Evolutionary conservation across 306 rosid genomes (phyloP), one percentile per base, ranked within the genome.

Genomic region (Oemleria cerasiformis): DNA sequence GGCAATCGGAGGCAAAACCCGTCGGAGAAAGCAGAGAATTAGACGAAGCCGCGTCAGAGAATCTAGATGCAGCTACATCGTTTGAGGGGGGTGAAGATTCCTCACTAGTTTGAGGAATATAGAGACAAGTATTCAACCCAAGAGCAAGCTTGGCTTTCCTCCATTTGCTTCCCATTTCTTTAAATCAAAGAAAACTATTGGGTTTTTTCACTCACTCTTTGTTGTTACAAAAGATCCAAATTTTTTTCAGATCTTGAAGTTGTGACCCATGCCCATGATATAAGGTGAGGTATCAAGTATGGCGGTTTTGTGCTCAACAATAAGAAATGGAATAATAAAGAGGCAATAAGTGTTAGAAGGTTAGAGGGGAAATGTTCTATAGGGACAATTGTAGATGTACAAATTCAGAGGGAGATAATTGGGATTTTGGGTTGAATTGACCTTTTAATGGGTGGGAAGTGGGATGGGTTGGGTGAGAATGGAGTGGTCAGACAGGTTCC

Each of bases 121-220:
- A 84, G 44, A 88, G 71, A 39, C 94, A 86, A 34, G 75, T 68
- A 47, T 88, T 85, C 43, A 83, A 10, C 9, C 96, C 97, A 15
- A 93, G 78, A 69, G 97, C 90, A 42, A 85, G 80, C 83, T 93
- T 91, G 63, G 91, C 71, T 82, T 89, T 91, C 75, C 87, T 85
- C 98, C 98, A 93, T 74, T 81, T 91, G 83, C 84, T 87, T 61
- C 76, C 94, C 98, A 91, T 88, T 67, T 38, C 72, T 39, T 7
- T 3, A 53, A 63, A 13, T 21, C 47, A 20, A 42, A 30, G 36
- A 30, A 30, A 53, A 40, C 39, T 19, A 38, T 19, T 39, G 72
- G 60, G 6, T 14, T 69, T 38, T 39, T 40, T 57, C 38, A 19
- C 50, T 23, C 41, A 5, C 23, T 42, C 39, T 48, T 9, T 30